Evolutionary conservation across 441 rosid species (phyloP).

Genomic region (Mallotus repandus): DNA sequence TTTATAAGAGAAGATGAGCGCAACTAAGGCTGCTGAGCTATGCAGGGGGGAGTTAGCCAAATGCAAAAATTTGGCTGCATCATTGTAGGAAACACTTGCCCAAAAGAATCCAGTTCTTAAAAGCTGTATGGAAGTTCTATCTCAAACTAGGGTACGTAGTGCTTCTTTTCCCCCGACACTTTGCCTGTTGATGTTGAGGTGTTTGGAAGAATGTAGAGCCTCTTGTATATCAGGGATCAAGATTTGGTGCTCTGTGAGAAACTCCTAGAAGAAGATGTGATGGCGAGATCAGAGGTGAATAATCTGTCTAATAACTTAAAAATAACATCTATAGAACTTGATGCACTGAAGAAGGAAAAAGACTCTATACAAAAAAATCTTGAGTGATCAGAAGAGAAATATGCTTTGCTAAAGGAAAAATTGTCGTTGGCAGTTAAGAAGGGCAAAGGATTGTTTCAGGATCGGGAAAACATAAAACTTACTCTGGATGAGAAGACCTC

Average conservation of each 20-base stretch:
- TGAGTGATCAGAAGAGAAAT: constrained; percentile 81
- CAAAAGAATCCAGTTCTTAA: constrained; percentile 50
- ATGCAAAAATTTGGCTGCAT: constrained; percentile 48
- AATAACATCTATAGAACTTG: constrained; percentile 43
- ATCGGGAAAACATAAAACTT: constrained; percentile 68
- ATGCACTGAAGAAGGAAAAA: constrained; percentile 55
- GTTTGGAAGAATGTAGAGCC: constrained; percentile 59
- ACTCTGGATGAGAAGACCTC: constrained; percentile 66
- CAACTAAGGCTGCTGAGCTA: constrained; percentile 55
- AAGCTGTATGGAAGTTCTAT: constrained; percentile 51
- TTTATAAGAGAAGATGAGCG: constrained; percentile 58
- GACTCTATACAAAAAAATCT: constrained; percentile 59
- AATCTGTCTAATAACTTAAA: constrained; percentile 42
- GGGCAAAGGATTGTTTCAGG: constrained; percentile 94
- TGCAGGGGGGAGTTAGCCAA: constrained; percentile 57
- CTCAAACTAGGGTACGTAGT: constrained; percentile 35
- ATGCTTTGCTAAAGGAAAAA: constrained; percentile 72
- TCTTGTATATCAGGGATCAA: constrained; percentile 60
- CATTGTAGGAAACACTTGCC: constrained; percentile 60
- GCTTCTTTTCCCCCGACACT: constrained; percentile 38
- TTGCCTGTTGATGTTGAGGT: constrained; percentile 39
- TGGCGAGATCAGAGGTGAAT: constrained; percentile 43
- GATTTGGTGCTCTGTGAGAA: constrained; percentile 64
- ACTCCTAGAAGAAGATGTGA: constrained; percentile 61
- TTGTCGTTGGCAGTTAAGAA: constrained; percentile 93